Conservation (phyloP, 208 protist genomes). For the Acanthamoeba royreba region DNA sequence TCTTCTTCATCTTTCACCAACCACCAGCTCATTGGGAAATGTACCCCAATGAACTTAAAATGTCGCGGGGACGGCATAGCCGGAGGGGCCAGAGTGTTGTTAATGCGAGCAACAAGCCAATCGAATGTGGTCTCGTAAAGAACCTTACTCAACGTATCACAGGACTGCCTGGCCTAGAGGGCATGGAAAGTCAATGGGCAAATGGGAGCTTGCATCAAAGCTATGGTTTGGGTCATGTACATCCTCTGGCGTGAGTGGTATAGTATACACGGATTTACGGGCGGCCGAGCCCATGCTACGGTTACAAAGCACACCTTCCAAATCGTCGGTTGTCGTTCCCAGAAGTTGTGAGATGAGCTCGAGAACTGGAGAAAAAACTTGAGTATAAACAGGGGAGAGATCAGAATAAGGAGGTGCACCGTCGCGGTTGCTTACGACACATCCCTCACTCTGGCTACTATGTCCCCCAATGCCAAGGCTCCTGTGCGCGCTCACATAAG, state of each 20-base stretch:
- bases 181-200: not conserved
- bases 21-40: no score
- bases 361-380: no score
- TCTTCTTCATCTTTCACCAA: no score
- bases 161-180: not conserved
- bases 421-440: no score
- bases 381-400: no score
- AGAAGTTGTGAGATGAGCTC: not conserved
- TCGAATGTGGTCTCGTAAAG: slow-evolving; percentile 72
- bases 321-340: not conserved
- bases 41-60: not conserved
- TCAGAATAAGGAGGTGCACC: no score
- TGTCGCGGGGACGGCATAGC: not conserved
- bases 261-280: not conserved
- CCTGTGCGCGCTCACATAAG: no score
- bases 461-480: no score
- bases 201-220: not conserved
- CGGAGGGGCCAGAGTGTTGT: slow-evolving; percentile 22
- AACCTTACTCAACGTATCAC: slow-evolving; percentile 76
- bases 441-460: no score
- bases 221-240: not conserved
- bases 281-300: not conserved
- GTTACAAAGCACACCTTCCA: not conserved
- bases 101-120: slow-evolving; percentile 76
- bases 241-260: not conserved